Evolutionary conservation across 306 rosid species (phyloP), one percentile per base, ranked within the genome.

Genomic region (Begonia loranthoides): DNA sequence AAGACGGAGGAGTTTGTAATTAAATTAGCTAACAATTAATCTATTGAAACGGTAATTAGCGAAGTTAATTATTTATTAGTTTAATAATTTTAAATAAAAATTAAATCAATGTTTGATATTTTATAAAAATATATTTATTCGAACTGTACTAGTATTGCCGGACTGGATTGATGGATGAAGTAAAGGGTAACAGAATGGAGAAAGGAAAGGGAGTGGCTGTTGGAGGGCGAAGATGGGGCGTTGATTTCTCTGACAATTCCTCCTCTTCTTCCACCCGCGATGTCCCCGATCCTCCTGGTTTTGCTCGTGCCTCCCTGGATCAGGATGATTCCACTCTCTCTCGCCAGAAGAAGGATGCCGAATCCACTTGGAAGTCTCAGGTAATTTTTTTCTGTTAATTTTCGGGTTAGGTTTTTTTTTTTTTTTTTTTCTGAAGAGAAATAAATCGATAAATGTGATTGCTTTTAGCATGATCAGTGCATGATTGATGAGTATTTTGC

Each of bases 281-380:
- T 17, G 54, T 90, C 55, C 70, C 79, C 9, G 92, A 90, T 61
- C 99, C 99, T 55, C 95, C 87, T 10, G 95, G 99, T 57, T 90
- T 86, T 74, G 72, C 95, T 48, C 92, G 95, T 45, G 87, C 94
- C 66, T 76, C 95, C 34, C 68, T 57, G 38, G 95, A 90, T n/a
- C 94, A 90, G 84, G 97, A 90, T 16, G 97, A 90, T 76, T 82
- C 95, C 0, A 38, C 95, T 19, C 69, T 90, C n/a, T 86, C 79
- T 59, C 94, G 94, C 64, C 95, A 90, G 21, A 90, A 80, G 77
- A 90, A 90, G 68, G 99, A 82, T 36, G 95, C 99, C 1, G 99
- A 86, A 76, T 75, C 99, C 66, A 80, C 50, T 17, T 90, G 99
- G 99, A 90, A 90, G 70, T 10, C 99, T 13, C 95, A 86, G 94